Evolutionary conservation across 2,329 filamentous ascomycete genomes (phyloP), one percentile per base, ranked within the genome.

Genomic region (Diaporthe sp.): DNA sequence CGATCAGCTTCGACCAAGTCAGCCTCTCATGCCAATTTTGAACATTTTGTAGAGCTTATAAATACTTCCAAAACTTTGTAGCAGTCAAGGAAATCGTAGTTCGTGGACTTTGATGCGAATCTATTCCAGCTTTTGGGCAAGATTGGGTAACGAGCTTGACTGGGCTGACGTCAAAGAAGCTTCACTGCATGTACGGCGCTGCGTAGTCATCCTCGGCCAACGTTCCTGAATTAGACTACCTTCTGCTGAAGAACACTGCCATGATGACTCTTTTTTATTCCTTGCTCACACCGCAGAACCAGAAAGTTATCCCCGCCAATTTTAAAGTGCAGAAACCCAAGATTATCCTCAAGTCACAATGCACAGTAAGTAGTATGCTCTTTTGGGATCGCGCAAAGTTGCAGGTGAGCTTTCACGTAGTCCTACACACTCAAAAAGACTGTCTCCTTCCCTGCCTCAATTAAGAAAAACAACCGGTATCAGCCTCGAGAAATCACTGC

Each of bases 341-440:
- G 13, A 31, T 22, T 44, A 3, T 55, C 34, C 22, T 68, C 65
- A 69, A 28, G 31, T 42, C 49, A 55, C 46, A 55, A 39, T 42
- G 65, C 22, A 55, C 15, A 15, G 2, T 19, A 34, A 25, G 6
- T 28, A 42, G 34, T 28, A 28, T 53, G 15, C n/a, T 65, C 55
- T 46, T 39, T 55, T 37, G 13, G 39, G 9, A 55, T 22, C 61
- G 51, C 34, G 62, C 46, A 51, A 59, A 28, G 59, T 58, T 49
- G 42, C 51, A 31, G 39, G 39, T 51, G 25, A 72, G 37, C 59
- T 61, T 37, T 62, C 59, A 31, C 59, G 34, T 49, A 68, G 28
- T 75, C 59, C 44, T 73, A 67, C 74, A 75, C 49, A 55, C 25
- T 49, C 49, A 2, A 59, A 59, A 57, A 67, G n/a, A 62, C 34